Conservation (phyloP, 495 filamentous ascomycete species). For the Penicillium cataractarum region DNA sequence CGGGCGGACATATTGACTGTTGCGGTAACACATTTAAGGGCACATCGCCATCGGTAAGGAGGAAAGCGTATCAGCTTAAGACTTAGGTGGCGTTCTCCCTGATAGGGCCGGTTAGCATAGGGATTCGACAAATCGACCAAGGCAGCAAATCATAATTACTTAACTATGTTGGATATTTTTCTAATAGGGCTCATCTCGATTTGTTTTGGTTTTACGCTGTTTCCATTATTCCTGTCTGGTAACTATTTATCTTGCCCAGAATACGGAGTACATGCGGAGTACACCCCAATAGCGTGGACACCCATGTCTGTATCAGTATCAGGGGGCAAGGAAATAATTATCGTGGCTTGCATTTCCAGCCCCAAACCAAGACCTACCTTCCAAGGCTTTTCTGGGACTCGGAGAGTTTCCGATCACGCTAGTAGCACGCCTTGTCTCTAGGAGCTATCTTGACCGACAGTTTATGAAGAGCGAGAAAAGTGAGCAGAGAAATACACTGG, state of each 20-base stretch:
- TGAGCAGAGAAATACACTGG: not conserved
- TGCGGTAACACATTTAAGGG: not conserved
- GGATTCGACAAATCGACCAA: not conserved
- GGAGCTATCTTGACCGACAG: constrained; percentile 20
- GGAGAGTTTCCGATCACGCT: constrained; percentile 19
- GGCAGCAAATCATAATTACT: not conserved
- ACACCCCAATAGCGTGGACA: not conserved
- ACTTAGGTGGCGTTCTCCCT: constrained; percentile 7
- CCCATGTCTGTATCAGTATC: not conserved
- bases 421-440: not conserved
- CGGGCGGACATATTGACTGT: constrained; percentile 11
- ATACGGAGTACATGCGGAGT: not conserved
- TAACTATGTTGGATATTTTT: no score
- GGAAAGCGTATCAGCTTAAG: constrained; percentile 14
- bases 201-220: not conserved
- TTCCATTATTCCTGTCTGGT: not conserved
- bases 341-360: constrained; percentile 15
- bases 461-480: constrained; percentile 6
- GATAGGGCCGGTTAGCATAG: not conserved
- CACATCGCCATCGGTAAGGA: constrained; percentile 10
- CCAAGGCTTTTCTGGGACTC: not conserved
- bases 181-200: no score
- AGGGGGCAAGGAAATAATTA: not conserved
- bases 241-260: not conserved
- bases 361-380: constrained; percentile 3